Conservation (phyloP, 139 green algal species). For the Micractinium sp. region DNA sequence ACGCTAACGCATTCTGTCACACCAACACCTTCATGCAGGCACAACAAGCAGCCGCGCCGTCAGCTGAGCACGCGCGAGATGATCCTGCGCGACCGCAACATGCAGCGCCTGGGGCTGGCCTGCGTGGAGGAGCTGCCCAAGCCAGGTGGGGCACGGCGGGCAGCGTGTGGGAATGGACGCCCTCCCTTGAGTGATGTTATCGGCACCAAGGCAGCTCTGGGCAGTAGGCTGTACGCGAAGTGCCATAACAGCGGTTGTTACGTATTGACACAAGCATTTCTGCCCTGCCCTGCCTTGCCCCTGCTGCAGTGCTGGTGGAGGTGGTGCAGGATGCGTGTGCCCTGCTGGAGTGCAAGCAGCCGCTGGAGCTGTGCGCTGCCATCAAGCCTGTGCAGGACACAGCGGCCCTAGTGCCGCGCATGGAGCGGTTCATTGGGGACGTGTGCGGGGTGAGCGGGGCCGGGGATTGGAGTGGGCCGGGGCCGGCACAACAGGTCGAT, state of each 20-base stretch:
- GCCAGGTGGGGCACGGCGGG: background rate
- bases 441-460: slow-evolving; percentile 21
- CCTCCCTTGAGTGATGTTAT: too few species aligned
- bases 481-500: too few species aligned
- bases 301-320: slow-evolving; percentile 30
- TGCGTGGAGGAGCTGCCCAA: slow-evolving; percentile 61
- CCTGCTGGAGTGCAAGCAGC: slow-evolving; percentile 42
- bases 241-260: too few species aligned
- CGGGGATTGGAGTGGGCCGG: background rate
- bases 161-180: too few species aligned
- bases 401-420: slow-evolving; percentile 18
- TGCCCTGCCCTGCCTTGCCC: background rate
- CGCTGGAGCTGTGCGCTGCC: slow-evolving; percentile 69
- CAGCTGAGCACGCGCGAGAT: slow-evolving; percentile 57
- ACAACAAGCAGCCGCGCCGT: too few species aligned
- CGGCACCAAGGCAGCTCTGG: background rate
- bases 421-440: slow-evolving; percentile 38
- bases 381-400: slow-evolving; percentile 38
- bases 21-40: too few species aligned
- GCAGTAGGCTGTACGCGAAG: too few species aligned
- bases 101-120: slow-evolving; percentile 69
- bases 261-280: too few species aligned
- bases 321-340: slow-evolving; percentile 75
- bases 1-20: too few species aligned
- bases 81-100: slow-evolving; percentile 67